Evolutionary conservation across 768 basidiomycete genomes (phyloP).

Genomic region (Strobilomyces dryophilus): DNA sequence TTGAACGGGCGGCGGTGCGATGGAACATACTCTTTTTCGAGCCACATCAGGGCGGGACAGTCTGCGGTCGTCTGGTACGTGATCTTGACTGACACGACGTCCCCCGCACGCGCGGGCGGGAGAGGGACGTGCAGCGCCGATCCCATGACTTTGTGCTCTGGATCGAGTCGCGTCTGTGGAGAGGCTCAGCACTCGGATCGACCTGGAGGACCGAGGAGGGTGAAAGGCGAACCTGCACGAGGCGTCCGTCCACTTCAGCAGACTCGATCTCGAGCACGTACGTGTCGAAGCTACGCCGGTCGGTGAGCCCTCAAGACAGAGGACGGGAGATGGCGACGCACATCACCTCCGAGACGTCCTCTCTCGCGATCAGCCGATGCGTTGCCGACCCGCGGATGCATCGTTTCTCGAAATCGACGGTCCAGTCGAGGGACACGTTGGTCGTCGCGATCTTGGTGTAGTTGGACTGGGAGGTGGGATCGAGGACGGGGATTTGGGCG

Average conservation of each 20-base stretch:
- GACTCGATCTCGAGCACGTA: constrained; percentile 48
- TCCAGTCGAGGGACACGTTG: constrained; percentile 54
- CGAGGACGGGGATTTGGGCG: neutral
- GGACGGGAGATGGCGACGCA: constrained; percentile 13
- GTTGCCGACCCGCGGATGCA: constrained; percentile 46
- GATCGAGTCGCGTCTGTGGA: constrained; percentile 44
- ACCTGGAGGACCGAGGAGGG: too few relatives aligned
- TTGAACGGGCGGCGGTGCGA: too few relatives aligned
- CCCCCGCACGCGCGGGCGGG: constrained; percentile 33
- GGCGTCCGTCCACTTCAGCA: constrained; percentile 46
- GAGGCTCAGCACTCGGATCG: too few relatives aligned
- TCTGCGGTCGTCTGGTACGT: constrained; percentile 63
- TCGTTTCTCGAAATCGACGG: constrained; percentile 47
- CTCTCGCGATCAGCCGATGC: constrained; percentile 39
- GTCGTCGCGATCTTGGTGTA: constrained; percentile 44
- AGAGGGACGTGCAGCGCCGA: constrained; percentile 65
- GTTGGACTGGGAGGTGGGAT: constrained; percentile 51
- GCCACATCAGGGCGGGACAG: neutral
- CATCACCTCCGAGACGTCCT: constrained; percentile 41
- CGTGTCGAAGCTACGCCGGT: constrained; percentile 45
- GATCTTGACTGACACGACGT: constrained; percentile 46
- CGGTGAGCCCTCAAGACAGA: neutral
- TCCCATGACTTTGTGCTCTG: constrained; percentile 70
- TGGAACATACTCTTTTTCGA: constrained; percentile 71
- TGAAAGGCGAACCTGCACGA: constrained; percentile 41